phyloP scores from a whole-genome alignment of 176 grass and related monocot genomes.

The Aegilops umbellulata region DNA sequence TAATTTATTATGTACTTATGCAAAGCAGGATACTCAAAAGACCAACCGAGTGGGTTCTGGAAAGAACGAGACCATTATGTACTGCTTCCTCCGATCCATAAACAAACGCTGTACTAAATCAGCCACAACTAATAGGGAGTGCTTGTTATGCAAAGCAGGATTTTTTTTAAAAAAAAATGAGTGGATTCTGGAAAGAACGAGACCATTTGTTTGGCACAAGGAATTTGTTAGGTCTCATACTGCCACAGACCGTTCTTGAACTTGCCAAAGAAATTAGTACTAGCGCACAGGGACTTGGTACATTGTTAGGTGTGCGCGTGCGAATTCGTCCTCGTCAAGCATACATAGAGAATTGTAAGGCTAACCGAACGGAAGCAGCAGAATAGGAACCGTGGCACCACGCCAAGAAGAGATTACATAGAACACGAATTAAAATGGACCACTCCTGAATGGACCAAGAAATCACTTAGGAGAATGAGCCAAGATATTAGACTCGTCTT shows the following conservation, averaged over 20 bases:
- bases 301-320: background rate
- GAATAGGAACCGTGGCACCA: too few species aligned
- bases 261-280: background rate
- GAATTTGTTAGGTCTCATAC: background rate
- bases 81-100: too few species aligned
- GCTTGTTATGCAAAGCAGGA: too few species aligned
- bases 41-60: background rate
- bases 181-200: too few species aligned
- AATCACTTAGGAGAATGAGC: too few species aligned
- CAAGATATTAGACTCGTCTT: background rate
- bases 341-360: background rate
- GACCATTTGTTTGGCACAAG: too few species aligned
- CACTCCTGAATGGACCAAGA: too few species aligned
- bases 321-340: too few species aligned
- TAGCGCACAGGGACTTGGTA: background rate
- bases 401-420: background rate
- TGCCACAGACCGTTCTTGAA: background rate
- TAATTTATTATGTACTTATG: background rate
- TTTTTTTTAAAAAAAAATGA: too few species aligned
- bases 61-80: background rate
- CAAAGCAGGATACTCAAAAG: background rate
- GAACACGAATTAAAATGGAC: background rate
- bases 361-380: background rate
- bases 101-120: too few species aligned
- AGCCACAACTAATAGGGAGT: too few species aligned